Base-by-base conservation (phyloP, 768 basidiomycete genomes). In the Auriscalpium orientale region DNA sequence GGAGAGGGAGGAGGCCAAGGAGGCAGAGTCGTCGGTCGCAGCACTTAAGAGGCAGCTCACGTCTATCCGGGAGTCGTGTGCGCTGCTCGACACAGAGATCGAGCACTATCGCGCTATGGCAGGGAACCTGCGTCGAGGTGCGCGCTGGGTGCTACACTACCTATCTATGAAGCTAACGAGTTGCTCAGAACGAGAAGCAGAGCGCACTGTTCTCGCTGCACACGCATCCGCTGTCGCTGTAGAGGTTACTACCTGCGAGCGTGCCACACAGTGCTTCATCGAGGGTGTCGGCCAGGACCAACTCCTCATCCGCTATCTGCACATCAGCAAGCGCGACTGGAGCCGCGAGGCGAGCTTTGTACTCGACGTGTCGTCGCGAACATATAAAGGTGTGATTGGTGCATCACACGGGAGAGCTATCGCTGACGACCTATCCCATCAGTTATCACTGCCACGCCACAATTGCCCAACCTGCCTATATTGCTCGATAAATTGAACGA, bases 371-470 rank as follows among this genome's bases (percentile, higher is more conserved):
- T 55, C 59, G 3, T 50, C 52, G 8, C 15, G 18, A 11, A 43
- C 54, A 8, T 62, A 59, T 37, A 60, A 52, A 53, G 61, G 61
- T 62, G 22, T 18, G 59, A 28, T 4, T 28, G 28, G 28, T 28
- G 7, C 7, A 28, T 28, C 15, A 8, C 7, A 8, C 34, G 9
- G 36, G 4, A 16, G 11, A 33, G 7, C n/a, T 36, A 38, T n/a
- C 36, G 15, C 36, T 46, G 18, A 8, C n/a, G 4, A 40, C 9
- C 49, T 37, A 22, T 57, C 18, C 33, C 13, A 34, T 15, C 63
- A 95, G 93, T 94, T 1, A 79, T 89, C n/a, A 90, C 87, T 21
- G 83, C 84, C 7, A 85, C 84, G 8, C 92, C 91, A 0, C 75
- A 78, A 9, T 72, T 94, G 5, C 80, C 87, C 0, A 72, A 77